Evolutionary conservation across 2,329 filamentous ascomycete species (phyloP).

Genomic region (Diaporthe destruens): DNA sequence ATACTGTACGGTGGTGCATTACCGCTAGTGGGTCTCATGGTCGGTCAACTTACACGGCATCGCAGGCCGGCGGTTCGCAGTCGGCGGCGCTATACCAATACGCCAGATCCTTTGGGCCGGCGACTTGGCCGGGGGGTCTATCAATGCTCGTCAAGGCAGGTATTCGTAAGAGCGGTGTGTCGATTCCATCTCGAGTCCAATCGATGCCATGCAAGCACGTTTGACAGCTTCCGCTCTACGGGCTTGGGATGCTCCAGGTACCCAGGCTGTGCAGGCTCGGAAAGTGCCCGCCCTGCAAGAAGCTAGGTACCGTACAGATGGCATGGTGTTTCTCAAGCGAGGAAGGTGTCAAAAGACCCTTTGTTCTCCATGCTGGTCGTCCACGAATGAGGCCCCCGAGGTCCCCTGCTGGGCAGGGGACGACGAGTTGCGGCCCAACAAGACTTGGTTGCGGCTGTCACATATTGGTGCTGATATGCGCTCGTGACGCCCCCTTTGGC

Average conservation of each 20-base stretch:
- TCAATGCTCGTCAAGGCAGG: constrained; percentile 12
- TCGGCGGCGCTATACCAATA: constrained; percentile 8
- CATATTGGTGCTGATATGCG: constrained; percentile 18
- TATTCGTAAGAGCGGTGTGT: constrained; percentile 37
- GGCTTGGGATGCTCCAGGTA: constrained; percentile 22
- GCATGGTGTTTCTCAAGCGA: constrained; percentile 28
- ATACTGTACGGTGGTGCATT: neutral
- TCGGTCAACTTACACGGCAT: constrained; percentile 14
- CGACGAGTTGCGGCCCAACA: constrained; percentile 18
- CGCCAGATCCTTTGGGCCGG: constrained; percentile 21
- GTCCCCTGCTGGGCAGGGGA: constrained; percentile 25
- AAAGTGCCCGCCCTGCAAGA: constrained; percentile 20
- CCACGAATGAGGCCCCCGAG: constrained; percentile 8
- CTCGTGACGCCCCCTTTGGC: constrained; percentile 30
- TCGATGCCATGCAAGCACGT: constrained; percentile 11
- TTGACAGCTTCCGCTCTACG: constrained; percentile 29
- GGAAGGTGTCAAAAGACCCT: constrained; percentile 23
- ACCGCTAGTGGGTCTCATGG: constrained; percentile 10
- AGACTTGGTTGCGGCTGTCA: constrained; percentile 11
- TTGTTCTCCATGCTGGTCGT: constrained; percentile 18
- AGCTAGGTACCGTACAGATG: neutral
- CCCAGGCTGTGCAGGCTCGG: constrained; percentile 30
- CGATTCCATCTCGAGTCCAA: constrained; percentile 23
- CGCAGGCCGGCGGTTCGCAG: constrained; percentile 21
- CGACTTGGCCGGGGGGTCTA: constrained; percentile 23